A percentile compares a stretch with the other conserved stretches of the same genome.
Conservation (phyloP, 495 filamentous ascomycete species). For the Penicillium pulvis region DNA sequence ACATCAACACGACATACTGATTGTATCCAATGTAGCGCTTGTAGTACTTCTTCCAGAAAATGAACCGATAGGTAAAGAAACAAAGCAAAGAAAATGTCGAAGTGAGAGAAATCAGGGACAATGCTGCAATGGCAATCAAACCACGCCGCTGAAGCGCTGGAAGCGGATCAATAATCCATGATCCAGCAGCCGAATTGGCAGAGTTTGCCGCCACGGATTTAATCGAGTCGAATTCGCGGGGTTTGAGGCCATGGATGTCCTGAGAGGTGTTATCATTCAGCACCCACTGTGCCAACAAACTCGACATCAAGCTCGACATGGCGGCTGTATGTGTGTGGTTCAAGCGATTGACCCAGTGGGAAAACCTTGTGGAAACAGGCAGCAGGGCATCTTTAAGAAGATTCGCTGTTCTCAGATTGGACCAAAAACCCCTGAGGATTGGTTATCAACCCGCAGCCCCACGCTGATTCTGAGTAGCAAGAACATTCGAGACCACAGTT, state of each 20-base stretch:
- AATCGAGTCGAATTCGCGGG: slow-evolving; percentile 10
- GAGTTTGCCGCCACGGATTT: slow-evolving; percentile 18
- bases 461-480: background rate
- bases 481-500: background rate
- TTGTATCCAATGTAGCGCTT: slow-evolving; percentile 48
- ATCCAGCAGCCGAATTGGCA: slow-evolving; percentile 18
- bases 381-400: background rate
- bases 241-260: background rate
- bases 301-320: slow-evolving; percentile 13
- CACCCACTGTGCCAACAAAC: slow-evolving; percentile 14
- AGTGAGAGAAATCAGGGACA: slow-evolving; percentile 57
- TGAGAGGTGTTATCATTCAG: background rate
- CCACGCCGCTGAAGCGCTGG: slow-evolving; percentile 46
- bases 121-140: slow-evolving; percentile 49
- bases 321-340: background rate
- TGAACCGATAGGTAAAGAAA: slow-evolving; percentile 53
- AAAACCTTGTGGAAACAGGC: background rate
- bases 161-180: slow-evolving; percentile 38
- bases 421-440: background rate
- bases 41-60: slow-evolving; percentile 50
- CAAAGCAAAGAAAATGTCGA: slow-evolving; percentile 47
- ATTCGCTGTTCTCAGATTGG: background rate
- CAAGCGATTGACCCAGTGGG: background rate
- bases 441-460: background rate
- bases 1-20: slow-evolving; percentile 70